Evolutionary conservation across 805 yeast species (phyloP).

Genomic region (Lipomyces mesembrius): DNA sequence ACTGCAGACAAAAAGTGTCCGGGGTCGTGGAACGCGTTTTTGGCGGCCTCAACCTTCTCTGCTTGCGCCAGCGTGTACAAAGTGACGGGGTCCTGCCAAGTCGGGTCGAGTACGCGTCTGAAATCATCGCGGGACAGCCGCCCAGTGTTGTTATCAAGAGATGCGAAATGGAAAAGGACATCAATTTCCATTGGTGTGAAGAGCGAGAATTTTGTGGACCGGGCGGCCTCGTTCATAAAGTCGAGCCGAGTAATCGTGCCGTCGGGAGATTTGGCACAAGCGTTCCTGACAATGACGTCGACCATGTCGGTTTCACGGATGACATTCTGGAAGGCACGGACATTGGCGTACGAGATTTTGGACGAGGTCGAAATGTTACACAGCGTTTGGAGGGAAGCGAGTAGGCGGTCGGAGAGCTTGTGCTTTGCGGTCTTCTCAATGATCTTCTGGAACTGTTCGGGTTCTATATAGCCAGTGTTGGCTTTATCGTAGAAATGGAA

Average conservation of each 20-base stretch:
- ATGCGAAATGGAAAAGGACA: slow-evolving; percentile 50
- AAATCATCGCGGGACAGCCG: slow-evolving; percentile 47
- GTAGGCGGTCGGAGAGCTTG: slow-evolving; percentile 50
- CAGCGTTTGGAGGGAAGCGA: slow-evolving; percentile 48
- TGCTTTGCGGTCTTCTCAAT: slow-evolving; percentile 48
- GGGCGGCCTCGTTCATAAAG: slow-evolving; percentile 50
- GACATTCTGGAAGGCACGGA: slow-evolving; percentile 52
- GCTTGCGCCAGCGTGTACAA: slow-evolving; percentile 39
- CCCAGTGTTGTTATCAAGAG: slow-evolving; percentile 43
- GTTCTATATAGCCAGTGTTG: slow-evolving; percentile 49
- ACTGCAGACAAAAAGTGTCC: slow-evolving; percentile 58
- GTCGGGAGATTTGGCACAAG: slow-evolving; percentile 44
- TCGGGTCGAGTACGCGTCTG: slow-evolving; percentile 51
- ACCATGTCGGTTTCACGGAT: slow-evolving; percentile 51
- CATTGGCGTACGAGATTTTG: slow-evolving; percentile 50
- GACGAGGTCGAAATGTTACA: slow-evolving; percentile 44
- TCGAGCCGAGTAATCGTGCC: slow-evolving; percentile 48
- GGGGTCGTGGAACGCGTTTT: slow-evolving; percentile 48
- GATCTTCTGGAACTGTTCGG: slow-evolving; percentile 49
- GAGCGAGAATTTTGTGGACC: slow-evolving; percentile 48
- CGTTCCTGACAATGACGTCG: slow-evolving; percentile 47
- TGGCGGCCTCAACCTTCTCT: slow-evolving; percentile 49
- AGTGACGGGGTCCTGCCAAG: slow-evolving; percentile 48
- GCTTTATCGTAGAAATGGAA: slow-evolving; percentile 47
- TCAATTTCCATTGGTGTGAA: slow-evolving; percentile 53